These are phyloP conservation scores for Claviceps fusiformis DNA, from an alignment of 2,329 filamentous ascomycete genomes.

Conservation along the genomic window DNA sequence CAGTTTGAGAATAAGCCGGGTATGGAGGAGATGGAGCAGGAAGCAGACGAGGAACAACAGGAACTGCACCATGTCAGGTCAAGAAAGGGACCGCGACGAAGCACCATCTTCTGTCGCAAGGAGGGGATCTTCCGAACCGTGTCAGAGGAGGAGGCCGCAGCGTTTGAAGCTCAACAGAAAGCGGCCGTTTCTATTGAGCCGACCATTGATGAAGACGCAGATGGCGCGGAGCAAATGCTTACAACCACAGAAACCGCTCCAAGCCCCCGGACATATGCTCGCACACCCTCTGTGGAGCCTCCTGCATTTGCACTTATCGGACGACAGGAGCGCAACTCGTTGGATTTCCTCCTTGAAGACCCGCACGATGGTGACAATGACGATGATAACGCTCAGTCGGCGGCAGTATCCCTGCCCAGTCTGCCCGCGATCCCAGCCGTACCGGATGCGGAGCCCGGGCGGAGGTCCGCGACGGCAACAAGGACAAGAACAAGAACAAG, in stretches of 20 bases:
- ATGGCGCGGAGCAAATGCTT: slow-evolving; percentile 8
- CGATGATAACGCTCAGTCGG: slow-evolving; percentile 18
- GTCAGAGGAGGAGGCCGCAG: slow-evolving; percentile 38
- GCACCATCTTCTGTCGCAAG: slow-evolving; percentile 45
- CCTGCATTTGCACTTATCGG: slow-evolving; percentile 42
- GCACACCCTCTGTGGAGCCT: slow-evolving; percentile 49
- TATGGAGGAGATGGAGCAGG: slow-evolving; percentile 13
- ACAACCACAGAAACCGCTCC: slow-evolving; percentile 16
- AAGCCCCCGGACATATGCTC: slow-evolving; percentile 31
- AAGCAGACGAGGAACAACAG: slow-evolving; percentile 12
- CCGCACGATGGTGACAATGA: slow-evolving; percentile 23
- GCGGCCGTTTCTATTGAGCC: slow-evolving; percentile 1
- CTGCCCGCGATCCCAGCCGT: slow-evolving; percentile 22
- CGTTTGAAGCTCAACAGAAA: slow-evolving; percentile 22
- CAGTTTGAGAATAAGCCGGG: slow-evolving; percentile 10
- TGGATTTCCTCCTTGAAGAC: slow-evolving; percentile 47
- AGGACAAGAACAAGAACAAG: background rate
- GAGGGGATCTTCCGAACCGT: slow-evolving; percentile 51
- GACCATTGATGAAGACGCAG: slow-evolving; percentile 5
- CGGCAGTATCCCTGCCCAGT: slow-evolving; percentile 24
- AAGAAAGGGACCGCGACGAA: slow-evolving; percentile 30
- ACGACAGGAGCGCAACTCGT: slow-evolving; percentile 40
- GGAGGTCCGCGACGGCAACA: background rate
- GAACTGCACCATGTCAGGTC: slow-evolving; percentile 13
- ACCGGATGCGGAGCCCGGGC: slow-evolving; percentile 8